Evolutionary conservation across 352 stramenopile species (phyloP), one percentile per base, ranked within the genome.

Genomic region (Phytophthora pseudosyringae): DNA sequence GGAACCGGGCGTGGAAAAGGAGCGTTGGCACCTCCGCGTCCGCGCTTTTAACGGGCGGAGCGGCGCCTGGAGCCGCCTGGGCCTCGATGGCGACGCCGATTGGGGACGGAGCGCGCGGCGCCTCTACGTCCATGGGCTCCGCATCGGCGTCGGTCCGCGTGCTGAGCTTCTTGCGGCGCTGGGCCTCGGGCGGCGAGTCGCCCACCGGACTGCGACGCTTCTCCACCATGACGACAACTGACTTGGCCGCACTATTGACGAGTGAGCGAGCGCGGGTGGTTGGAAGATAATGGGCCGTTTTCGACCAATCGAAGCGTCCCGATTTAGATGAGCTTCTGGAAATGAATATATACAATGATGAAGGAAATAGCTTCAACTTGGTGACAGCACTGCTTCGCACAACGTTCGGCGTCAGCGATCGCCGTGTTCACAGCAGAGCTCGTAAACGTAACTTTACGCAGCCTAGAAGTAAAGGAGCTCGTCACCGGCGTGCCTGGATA

Each of bases 121-220:
- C 15, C 13, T 58, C 54, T 9, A 63, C 41, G 21, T 69, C 43
- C 29, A 54, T 65, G 7, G 64, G 57, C n/a, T 52, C 21, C 13
- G 26, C 41, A 16, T 64, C 46, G 4, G 29, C 43, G 15, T 70
- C 47, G 3, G 44, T n/a, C 15, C 29, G 53, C 26, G 62, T 67
- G 43, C 44, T 55, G 11, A 69, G 46, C 60, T 67, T 74, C 64
- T 82, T 82, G 53, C 50, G 67, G 44, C 60, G 70, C 45, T 69
- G 61, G 7, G 49, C 63, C 3, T 58, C 68, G 26, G 33, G 46
- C 48, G 61, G 47, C 44, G 69, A 77, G 5, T 55, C 60, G 26
- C 48, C 49, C 41, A 64, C 44, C 36, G 73, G 64, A 68, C 67
- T 83, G 36, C 66, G 67, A 41, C 78, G 73, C 63, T 87, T 87